Percentiles rank a stretch among this genome's conserved stretches.
Conservation (phyloP, 1,284 basidiomycete genomes). For the Ustilago vetiveriae region DNA sequence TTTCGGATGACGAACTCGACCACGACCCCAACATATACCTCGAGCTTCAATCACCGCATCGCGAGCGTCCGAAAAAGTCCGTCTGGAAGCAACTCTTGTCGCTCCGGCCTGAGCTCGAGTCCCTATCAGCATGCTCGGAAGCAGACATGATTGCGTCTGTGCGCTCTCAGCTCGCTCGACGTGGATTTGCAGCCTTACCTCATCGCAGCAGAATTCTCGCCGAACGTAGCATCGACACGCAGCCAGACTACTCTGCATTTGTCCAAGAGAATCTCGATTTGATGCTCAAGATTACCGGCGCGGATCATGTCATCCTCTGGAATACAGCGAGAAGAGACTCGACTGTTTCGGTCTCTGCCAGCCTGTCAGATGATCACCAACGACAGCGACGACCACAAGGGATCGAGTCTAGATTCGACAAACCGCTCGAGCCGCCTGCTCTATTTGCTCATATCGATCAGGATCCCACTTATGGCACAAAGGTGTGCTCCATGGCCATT, state of each 20-base stretch:
- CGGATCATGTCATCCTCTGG: slow-evolving; percentile 35
- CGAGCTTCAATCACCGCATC: slow-evolving; percentile 14
- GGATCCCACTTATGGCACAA: slow-evolving; percentile 17
- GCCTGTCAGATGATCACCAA: slow-evolving; percentile 14
- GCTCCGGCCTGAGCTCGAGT: slow-evolving; percentile 13
- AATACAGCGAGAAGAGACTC: slow-evolving; percentile 28
- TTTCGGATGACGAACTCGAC: slow-evolving; percentile 18
- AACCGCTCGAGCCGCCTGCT: slow-evolving; percentile 27
- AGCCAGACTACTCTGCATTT: slow-evolving; percentile 20
- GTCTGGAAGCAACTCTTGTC: slow-evolving; percentile 30
- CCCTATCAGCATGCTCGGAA: slow-evolving; percentile 2
- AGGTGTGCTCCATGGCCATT: slow-evolving; percentile 33
- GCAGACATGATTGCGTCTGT: slow-evolving; percentile 4
- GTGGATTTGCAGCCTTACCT: slow-evolving; percentile 23
- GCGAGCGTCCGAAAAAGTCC: slow-evolving; percentile 18
- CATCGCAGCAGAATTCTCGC: slow-evolving; percentile 12
- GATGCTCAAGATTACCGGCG: slow-evolving; percentile 22
- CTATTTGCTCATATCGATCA: slow-evolving; percentile 33
- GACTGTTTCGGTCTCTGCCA: slow-evolving; percentile 17
- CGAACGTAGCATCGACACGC: slow-evolving; percentile 17
- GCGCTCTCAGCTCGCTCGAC: slow-evolving; percentile 4
- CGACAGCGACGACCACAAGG: slow-evolving; percentile 24
- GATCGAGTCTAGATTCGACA: slow-evolving; percentile 24
- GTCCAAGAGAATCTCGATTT: slow-evolving; percentile 21
- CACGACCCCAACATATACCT: slow-evolving; percentile 24